A percentile compares a stretch with the other conserved stretches of the same genome.
phyloP scores from a whole-genome alignment of 2,329 filamentous ascomycete species.

The Aspergillus tubingensis region DNA sequence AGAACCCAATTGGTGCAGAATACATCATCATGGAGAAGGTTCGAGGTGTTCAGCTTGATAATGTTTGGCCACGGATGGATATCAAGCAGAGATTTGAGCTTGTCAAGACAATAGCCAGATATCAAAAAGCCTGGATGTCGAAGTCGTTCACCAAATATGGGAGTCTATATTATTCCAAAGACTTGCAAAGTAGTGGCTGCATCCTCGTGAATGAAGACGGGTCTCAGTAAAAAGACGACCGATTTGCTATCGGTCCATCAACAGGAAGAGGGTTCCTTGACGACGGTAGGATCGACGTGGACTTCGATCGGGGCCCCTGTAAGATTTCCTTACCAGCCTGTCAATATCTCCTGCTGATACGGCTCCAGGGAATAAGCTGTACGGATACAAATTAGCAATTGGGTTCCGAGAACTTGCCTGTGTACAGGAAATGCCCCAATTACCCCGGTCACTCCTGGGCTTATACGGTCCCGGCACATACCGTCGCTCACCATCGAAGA shows the following conservation, averaged over 20 bases:
- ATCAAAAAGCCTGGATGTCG: slow-evolving; percentile 36
- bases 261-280: slow-evolving; percentile 36
- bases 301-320: slow-evolving; percentile 19
- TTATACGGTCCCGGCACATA: slow-evolving; percentile 43
- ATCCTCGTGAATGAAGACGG: slow-evolving; percentile 23
- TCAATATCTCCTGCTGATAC: slow-evolving; percentile 14
- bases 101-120: slow-evolving; percentile 28
- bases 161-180: slow-evolving; percentile 33
- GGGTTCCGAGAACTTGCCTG: slow-evolving; percentile 36
- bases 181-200: slow-evolving; percentile 22
- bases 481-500: slow-evolving; percentile 34
- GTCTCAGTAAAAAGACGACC: slow-evolving; percentile 21
- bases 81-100: slow-evolving; percentile 29
- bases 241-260: slow-evolving; percentile 43
- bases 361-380: slow-evolving; percentile 29
- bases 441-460: slow-evolving; percentile 35
- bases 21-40: slow-evolving; percentile 23
- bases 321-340: background rate
- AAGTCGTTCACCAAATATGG: slow-evolving; percentile 29
- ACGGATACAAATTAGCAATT: slow-evolving; percentile 36
- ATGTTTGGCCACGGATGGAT: slow-evolving; percentile 33
- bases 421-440: slow-evolving; percentile 27
- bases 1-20: slow-evolving; percentile 11
- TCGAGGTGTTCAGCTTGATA: slow-evolving; percentile 30
- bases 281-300: slow-evolving; percentile 27